Evolutionary conservation across 352 stramenopile species (phyloP), one percentile per base, ranked within the genome.

Genomic region (Pythium insidiosum): DNA sequence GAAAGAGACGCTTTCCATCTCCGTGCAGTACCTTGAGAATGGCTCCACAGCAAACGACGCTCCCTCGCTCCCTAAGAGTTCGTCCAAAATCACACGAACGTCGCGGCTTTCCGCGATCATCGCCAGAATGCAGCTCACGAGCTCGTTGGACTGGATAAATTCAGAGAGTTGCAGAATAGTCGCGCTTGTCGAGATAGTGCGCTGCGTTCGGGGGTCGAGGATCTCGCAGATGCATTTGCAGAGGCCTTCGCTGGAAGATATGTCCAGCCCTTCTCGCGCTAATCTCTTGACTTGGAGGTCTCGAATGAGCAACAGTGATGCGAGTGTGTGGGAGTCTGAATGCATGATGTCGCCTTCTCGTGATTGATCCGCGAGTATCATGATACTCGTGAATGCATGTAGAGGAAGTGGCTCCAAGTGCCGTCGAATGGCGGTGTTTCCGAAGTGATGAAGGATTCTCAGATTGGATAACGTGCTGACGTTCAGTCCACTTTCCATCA

Each of bases 71-170:
- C 79, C 73, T 4, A 96, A 53, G 13, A 93, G 47, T 38, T 91
- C 73, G 35, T 91, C 73, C 5, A 96, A 47, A 20, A 87, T 82
- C 25, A 78, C 63, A 13, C 87, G 80, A 5, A 95, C 84, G 29
- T 89, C 71, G 21, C 78, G 74, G 33, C 80, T 88, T 47, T 95
- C 85, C 0, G 81, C 77, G 23, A 95, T 88, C 75, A 94, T 91
- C 0, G 85, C 85, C 18, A 95, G 62, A 9, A 91, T 87, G 10
- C 73, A 82, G 21, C 66, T 84, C n/a, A 94, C 67, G 10, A 94
- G 63, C 39, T 94, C 74, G 38, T 94, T 95, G 13, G 82, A 94
- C 61, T 93, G 81, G 37, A 95, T 88, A 46, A 94, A 95, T 19
- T 91, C 79, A 1, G 75, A 90, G 4, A 87, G 63, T 22, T 63